Evolutionary conservation across 2,329 filamentous ascomycete genomes (phyloP).

Genomic region (Xylaria sp.): DNA sequence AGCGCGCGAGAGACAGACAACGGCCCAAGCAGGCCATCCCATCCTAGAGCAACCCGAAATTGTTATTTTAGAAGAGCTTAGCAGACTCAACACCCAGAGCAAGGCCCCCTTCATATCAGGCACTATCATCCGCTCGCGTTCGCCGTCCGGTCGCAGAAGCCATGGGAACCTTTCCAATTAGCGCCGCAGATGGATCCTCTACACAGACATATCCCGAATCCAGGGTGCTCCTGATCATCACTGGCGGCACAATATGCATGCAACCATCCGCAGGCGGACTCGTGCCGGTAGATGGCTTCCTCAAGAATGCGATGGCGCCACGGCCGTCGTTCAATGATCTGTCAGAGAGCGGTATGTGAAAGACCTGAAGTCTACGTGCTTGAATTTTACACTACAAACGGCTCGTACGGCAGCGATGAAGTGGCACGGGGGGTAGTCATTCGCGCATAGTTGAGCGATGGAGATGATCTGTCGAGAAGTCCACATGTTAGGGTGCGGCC

Average conservation of each 20-base stretch:
- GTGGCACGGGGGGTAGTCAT: not conserved
- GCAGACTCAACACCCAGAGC: not conserved
- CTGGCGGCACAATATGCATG: conserved; percentile 93
- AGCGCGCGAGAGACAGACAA: not conserved
- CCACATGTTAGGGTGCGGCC: not conserved
- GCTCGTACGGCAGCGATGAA: not conserved
- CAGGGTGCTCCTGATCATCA: conserved; percentile 89
- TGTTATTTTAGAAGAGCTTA: not conserved
- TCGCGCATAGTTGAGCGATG: not conserved
- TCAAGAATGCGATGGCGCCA: conserved; percentile 83
- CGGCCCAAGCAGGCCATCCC: not conserved
- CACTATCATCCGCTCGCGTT: not conserved
- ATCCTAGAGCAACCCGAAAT: not conserved
- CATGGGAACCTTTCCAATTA: conserved; percentile 45
- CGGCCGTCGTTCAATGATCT: conserved; percentile 88
- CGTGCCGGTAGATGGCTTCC: conserved; percentile 81
- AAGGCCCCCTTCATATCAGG: not conserved
- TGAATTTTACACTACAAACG: not conserved
- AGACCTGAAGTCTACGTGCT: not conserved
- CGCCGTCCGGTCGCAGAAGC: conserved; percentile 1
- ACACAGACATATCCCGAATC: conserved; percentile 71
- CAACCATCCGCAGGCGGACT: conserved; percentile 82
- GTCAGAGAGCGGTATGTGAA: conserved; percentile 59
- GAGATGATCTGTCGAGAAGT: not conserved
- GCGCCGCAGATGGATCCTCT: conserved; percentile 41